phyloP scores from a whole-genome alignment of 2,329 filamentous ascomycete genomes.

The Lomentospora prolificans region DNA sequence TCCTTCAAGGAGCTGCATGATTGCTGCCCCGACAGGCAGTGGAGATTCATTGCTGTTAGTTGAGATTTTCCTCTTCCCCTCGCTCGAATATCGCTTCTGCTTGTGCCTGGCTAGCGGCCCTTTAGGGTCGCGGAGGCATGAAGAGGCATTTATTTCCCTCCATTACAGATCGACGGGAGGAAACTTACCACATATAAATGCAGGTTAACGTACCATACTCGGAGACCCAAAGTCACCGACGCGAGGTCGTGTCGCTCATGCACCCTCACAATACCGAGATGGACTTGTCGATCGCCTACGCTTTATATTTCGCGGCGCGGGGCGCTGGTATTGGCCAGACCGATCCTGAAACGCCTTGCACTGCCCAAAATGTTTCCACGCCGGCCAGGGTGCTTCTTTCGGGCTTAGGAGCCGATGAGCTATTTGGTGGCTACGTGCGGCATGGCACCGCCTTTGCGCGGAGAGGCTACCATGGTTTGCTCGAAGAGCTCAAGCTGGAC shows the following conservation, averaged over 20 bases:
- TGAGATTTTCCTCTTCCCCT: not conserved
- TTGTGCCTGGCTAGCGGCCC: too few species aligned
- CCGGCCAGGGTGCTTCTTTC: conserved; percentile 78
- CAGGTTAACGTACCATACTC: conserved; percentile 72
- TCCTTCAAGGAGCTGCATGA: conserved; percentile 65
- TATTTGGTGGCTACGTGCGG: conserved; percentile 87
- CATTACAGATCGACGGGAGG: not conserved
- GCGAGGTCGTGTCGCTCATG: conserved; percentile 66
- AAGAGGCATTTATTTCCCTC: not conserved
- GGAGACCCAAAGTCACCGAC: conserved; percentile 60
- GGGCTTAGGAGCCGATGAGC: conserved; percentile 87
- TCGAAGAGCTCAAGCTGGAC: conserved; percentile 78
- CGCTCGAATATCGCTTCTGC: too few species aligned
- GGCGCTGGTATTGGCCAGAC: conserved; percentile 47
- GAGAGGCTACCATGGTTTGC: conserved; percentile 58
- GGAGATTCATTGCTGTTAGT: conserved; percentile 70
- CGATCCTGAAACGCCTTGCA: conserved; percentile 15
- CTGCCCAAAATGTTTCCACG: conserved; percentile 29
- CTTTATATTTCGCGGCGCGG: conserved; percentile 88
- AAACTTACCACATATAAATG: not conserved
- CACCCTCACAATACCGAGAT: conserved; percentile 95
- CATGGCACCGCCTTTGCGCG: conserved; percentile 69
- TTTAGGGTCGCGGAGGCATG: not conserved
- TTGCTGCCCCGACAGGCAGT: conserved; percentile 60
- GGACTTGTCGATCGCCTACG: conserved; percentile 89